Evolutionary conservation across 352 stramenopile genomes (phyloP).

Genomic region (Globisporangium okanoganense): DNA sequence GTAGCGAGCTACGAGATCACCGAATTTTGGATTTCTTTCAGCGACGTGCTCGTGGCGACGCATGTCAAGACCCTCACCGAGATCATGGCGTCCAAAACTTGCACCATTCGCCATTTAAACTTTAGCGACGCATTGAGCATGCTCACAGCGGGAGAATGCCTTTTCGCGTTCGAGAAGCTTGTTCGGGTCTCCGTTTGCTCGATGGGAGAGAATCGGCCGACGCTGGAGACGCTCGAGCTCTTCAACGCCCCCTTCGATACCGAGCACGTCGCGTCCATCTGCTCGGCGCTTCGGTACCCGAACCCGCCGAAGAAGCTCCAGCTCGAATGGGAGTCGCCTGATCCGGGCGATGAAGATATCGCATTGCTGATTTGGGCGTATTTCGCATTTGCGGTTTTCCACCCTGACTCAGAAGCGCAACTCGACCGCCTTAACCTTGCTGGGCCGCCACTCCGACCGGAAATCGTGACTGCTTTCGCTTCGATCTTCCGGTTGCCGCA

Average conservation of each 20-base stretch:
- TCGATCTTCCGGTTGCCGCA: constrained; percentile 18
- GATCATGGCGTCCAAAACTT: not conserved
- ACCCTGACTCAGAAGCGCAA: constrained; percentile 26
- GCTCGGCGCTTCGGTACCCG: not conserved
- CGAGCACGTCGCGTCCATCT: not conserved
- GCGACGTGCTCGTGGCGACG: not conserved
- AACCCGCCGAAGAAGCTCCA: not conserved
- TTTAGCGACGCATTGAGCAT: not conserved
- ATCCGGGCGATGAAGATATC: constrained; percentile 3
- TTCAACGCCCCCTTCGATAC: not conserved
- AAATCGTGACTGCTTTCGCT: constrained; percentile 9
- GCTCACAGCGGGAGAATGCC: not conserved
- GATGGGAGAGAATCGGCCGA: not conserved
- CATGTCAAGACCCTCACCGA: not conserved
- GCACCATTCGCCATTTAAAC: not conserved
- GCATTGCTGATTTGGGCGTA: constrained; percentile 27
- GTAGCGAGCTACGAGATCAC: not conserved
- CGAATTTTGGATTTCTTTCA: not conserved
- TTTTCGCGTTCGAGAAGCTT: not conserved
- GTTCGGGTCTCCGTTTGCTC: not conserved
- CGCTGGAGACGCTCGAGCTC: not conserved
- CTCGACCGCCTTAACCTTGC: constrained; percentile 32
- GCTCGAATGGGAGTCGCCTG: not conserved
- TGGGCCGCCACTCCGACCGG: constrained; percentile 18
- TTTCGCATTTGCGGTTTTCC: constrained; percentile 42